Evolutionary conservation across 768 basidiomycete species (phyloP).

Genomic region (Mycena rebaudengoi): DNA sequence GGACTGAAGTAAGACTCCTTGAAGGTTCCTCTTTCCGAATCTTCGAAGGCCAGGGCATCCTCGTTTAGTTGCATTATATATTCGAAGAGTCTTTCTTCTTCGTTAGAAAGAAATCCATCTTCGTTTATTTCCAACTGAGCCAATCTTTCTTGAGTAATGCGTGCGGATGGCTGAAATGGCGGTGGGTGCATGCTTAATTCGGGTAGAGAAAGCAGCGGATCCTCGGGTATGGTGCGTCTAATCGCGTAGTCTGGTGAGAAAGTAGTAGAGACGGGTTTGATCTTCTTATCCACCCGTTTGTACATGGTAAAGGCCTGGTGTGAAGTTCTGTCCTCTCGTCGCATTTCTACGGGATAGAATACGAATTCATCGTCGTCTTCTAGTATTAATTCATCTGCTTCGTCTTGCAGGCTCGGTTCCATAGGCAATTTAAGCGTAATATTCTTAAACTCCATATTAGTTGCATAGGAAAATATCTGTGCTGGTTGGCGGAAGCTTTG

Average conservation of each 20-base stretch:
- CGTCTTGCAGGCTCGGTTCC: no score
- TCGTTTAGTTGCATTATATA: no score
- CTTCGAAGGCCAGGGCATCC: slow-evolving; percentile 44
- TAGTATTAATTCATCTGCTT: no score
- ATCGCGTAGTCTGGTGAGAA: not conserved
- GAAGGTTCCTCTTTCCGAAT: slow-evolving; percentile 31
- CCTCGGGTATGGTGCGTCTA: slow-evolving; percentile 32
- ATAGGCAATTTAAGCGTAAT: no score
- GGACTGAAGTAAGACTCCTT: slow-evolving; percentile 35
- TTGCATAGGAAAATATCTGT: no score
- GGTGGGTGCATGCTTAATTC: slow-evolving; percentile 38
- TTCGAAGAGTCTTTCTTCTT: no score
- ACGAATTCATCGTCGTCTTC: not conserved
- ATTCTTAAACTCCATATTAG: no score
- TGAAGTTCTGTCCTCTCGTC: not conserved
- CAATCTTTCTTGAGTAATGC: slow-evolving; percentile 36
- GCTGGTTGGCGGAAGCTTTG: no score
- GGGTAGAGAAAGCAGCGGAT: slow-evolving; percentile 42
- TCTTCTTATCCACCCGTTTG: not conserved
- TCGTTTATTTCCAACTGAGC: no score
- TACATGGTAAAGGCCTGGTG: not conserved
- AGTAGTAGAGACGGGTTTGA: no score
- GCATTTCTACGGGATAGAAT: not conserved
- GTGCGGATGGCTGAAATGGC: slow-evolving; percentile 37
- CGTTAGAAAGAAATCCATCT: no score